Evolutionary conservation across 371 early-diverging fungal genomes (phyloP), one percentile per base, ranked within the genome.

Genomic region (Mortierella sp.): DNA sequence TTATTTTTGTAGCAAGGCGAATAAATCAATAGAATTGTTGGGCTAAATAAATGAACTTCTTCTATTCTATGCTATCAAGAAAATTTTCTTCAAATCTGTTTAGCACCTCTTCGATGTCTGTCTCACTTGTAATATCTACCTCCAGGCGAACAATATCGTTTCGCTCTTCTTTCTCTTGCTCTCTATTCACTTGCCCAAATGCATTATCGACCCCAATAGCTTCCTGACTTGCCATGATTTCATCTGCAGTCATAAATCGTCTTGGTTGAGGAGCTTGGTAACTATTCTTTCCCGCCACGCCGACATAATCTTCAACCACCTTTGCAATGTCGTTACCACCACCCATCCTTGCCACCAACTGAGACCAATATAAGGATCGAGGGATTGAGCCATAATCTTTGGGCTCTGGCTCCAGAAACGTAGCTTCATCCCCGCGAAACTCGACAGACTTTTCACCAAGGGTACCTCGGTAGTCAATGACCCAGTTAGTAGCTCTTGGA

Each of bases 401-500:
- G 2, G 49, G 51, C 8, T 69, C 70, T 4, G 59, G 37, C 0
- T 54, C 66, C 32, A 79, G 42, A 29, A 70, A 62, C 4, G 74
- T 79, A 32, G 80, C 80, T 0, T 74, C 64, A 37, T 64, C 64
- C 8, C 80, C 80, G 0, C 56, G 51, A 61, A 80, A 80, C 19
- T 70, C 40, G 23, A 40, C 19, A 0, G 1, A 0, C 40, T 66
- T 28, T 2, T 28, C n/a, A 17, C 64, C 67, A 5, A 70, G 26
- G 0, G n/a, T 10, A 22, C 71, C 68, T 2, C 40, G 35, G 40
- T 45, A 70, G 13, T 34, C 61, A 28, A 79, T 60, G 9, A 73
- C 40, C 73, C 78, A 78, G 56, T 78, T 78, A 31, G 79, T 78
- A 7, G 59, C 70, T 0, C 73, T 70, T 15, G 73, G 73, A 6